phyloP scores from a whole-genome alignment of 208 protist species.

The Leishmania braziliensis region DNA sequence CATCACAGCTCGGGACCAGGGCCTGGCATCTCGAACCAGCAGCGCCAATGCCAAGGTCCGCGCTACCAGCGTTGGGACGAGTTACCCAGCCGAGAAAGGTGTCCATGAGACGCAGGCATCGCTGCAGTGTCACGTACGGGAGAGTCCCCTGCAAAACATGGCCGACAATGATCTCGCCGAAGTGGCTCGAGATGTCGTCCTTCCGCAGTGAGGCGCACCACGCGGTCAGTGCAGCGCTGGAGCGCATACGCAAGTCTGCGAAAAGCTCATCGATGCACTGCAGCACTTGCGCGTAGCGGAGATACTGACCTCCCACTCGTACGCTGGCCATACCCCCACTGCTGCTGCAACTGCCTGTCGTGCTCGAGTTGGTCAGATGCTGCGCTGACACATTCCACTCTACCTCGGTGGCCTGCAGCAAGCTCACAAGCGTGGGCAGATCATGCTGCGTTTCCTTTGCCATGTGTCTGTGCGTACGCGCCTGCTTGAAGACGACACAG shows the following conservation, averaged over 20 bases:
- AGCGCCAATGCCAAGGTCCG: background rate
- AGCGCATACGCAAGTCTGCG: conserved; percentile 5
- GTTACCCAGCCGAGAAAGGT: conserved; percentile 35
- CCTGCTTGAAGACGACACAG: background rate
- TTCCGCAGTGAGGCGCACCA: conserved; percentile 33
- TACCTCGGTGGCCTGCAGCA: conserved; percentile 35
- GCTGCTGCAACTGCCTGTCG: conserved; percentile 9
- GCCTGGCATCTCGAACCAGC: conserved; percentile 4
- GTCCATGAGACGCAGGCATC: conserved; percentile 49
- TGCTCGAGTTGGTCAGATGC: conserved; percentile 6
- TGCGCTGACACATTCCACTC: conserved; percentile 27
- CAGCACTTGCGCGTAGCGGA: conserved; percentile 31
- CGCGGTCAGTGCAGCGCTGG: conserved; percentile 13
- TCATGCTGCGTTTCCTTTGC: conserved; percentile 13
- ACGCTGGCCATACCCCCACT: background rate
- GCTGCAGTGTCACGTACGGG: conserved; percentile 41
- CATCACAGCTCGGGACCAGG: conserved; percentile 12
- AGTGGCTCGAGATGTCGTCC: conserved; percentile 21
- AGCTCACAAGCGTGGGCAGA: conserved; percentile 34
- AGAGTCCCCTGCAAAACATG: conserved; percentile 44
- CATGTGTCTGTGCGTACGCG: background rate
- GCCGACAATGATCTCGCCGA: conserved; percentile 43
- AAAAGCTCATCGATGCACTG: conserved; percentile 36
- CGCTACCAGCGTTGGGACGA: conserved; percentile 18
- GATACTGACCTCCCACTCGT: conserved; percentile 5